Conservation (phyloP, 208 protist genomes). For the Wallacemonas sp. region DNA sequence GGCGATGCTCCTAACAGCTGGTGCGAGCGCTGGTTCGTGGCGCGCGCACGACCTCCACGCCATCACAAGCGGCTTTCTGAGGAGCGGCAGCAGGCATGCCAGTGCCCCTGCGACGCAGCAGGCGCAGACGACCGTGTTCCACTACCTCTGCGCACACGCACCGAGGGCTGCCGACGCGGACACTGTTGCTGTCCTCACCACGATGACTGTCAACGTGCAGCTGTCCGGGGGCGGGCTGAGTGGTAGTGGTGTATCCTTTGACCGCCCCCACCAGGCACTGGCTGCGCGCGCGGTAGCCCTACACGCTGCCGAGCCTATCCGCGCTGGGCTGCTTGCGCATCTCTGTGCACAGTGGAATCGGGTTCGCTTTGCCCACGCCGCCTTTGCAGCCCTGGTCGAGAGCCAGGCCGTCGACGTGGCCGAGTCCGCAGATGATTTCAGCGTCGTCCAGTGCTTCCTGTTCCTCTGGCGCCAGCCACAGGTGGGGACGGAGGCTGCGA, state of each 20-base stretch:
- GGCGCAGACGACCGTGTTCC: background rate
- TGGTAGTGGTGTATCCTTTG: background rate
- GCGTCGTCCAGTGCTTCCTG: slow-evolving; percentile 52
- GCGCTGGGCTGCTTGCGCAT: slow-evolving; percentile 46
- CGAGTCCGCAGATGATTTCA: slow-evolving; percentile 63
- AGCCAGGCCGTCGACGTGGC: slow-evolving; percentile 62
- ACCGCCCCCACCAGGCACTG: background rate
- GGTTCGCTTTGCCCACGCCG: slow-evolving; percentile 21
- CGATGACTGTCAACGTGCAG: background rate
- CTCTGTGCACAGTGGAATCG: slow-evolving; percentile 57
- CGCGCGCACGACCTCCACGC: slow-evolving; percentile 5
- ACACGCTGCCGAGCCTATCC: slow-evolving; percentile 40
- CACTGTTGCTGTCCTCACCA: background rate
- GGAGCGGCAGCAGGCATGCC: background rate
- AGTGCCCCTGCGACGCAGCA: background rate
- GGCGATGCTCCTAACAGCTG: background rate
- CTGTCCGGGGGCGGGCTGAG: background rate
- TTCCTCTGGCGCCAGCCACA: slow-evolving; percentile 62
- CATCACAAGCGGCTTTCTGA: background rate
- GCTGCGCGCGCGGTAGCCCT: background rate
- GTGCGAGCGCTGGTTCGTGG: background rate
- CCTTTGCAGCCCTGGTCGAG: slow-evolving; percentile 50
- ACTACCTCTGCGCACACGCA: background rate
- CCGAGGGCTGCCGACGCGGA: background rate
- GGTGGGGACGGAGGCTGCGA: slow-evolving; percentile 37